A percentile compares a stretch with the other conserved stretches of the same genome.
phyloP scores from a whole-genome alignment of 2,329 filamentous ascomycete genomes.

The Karstenula rhodostoma region DNA sequence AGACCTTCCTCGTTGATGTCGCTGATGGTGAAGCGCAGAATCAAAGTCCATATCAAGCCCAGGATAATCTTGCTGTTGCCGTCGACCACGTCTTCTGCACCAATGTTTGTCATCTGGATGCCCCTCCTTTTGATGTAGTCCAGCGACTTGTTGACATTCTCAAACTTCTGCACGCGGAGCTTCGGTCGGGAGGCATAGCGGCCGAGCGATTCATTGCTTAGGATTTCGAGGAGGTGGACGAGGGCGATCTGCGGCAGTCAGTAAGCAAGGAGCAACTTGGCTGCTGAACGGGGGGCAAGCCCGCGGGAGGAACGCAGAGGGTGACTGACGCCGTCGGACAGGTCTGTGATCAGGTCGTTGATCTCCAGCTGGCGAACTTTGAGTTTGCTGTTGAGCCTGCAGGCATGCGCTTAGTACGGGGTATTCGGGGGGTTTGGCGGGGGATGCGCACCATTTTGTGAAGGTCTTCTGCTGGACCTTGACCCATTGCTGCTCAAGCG shows the following conservation, averaged over 20 bases:
- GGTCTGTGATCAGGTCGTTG: slow-evolving; percentile 84
- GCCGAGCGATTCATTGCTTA: slow-evolving; percentile 92
- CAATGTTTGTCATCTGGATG: slow-evolving; percentile 98
- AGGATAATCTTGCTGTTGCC: slow-evolving; percentile 98
- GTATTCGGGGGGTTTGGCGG: slow-evolving; percentile 18
- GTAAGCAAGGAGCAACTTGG: slow-evolving; percentile 13
- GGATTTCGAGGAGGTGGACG: slow-evolving; percentile 95
- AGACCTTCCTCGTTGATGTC: slow-evolving; percentile 98
- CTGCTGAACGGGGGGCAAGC: slow-evolving; percentile 7
- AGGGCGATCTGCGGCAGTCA: slow-evolving; percentile 74
- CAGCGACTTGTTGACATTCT: slow-evolving; percentile 95
- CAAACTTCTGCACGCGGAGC: slow-evolving; percentile 93
- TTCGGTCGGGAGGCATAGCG: slow-evolving; percentile 97
- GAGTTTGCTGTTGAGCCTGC: slow-evolving; percentile 95
- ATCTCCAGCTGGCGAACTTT: slow-evolving; percentile 79
- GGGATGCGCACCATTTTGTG: slow-evolving; percentile 81
- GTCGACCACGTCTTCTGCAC: slow-evolving; percentile 97
- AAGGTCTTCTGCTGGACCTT: slow-evolving; percentile 98
- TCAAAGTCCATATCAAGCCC: slow-evolving; percentile 97
- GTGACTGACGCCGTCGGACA: slow-evolving; percentile 86
- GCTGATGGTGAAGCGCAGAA: slow-evolving; percentile 96
- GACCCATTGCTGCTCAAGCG: slow-evolving; percentile 70
- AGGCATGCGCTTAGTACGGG: slow-evolving; percentile 32
- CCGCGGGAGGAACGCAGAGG: slow-evolving; percentile 17
- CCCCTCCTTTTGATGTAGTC: slow-evolving; percentile 90